phyloP scores from a whole-genome alignment of 163 green algal genomes.

The Trebouxia gelatinosa region DNA sequence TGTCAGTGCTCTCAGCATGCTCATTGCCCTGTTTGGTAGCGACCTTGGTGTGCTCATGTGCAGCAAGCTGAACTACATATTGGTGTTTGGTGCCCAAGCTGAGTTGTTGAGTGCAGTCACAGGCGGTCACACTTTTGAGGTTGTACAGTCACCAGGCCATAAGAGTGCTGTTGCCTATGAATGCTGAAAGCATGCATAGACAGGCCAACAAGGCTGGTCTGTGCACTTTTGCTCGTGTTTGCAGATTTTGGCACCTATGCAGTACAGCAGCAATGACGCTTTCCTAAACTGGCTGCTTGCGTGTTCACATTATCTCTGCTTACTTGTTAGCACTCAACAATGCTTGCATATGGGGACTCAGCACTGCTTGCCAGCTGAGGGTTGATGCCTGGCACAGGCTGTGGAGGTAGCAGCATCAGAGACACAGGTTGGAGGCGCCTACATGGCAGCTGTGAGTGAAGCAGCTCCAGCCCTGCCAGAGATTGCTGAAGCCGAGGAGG shows the following conservation, averaged over 20 bases:
- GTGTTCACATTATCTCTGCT: neutral
- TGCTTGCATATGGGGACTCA: neutral
- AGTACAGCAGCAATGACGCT: neutral
- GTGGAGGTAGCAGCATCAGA: constrained; percentile 29
- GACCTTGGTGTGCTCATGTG: neutral
- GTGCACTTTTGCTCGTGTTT: no score
- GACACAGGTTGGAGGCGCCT: constrained; percentile 48
- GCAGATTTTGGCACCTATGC: neutral
- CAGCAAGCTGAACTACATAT: neutral
- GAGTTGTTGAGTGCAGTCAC: no score
- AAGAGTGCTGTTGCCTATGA: no score
- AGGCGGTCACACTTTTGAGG: no score
- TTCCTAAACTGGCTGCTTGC: constrained; percentile 35
- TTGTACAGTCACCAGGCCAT: no score
- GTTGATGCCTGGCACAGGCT: neutral
- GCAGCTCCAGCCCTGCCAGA: constrained; percentile 51
- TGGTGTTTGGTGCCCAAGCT: no score
- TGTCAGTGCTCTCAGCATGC: neutral
- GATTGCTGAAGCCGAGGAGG: constrained; percentile 44
- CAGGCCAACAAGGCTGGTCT: no score
- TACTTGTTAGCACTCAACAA: neutral
- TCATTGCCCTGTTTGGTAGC: neutral
- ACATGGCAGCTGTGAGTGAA: constrained; percentile 59
- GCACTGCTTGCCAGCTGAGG: neutral
- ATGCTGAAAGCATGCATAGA: no score